Evolutionary conservation across 441 rosid species (phyloP).

Genomic region (Jatropha podagrica): DNA sequence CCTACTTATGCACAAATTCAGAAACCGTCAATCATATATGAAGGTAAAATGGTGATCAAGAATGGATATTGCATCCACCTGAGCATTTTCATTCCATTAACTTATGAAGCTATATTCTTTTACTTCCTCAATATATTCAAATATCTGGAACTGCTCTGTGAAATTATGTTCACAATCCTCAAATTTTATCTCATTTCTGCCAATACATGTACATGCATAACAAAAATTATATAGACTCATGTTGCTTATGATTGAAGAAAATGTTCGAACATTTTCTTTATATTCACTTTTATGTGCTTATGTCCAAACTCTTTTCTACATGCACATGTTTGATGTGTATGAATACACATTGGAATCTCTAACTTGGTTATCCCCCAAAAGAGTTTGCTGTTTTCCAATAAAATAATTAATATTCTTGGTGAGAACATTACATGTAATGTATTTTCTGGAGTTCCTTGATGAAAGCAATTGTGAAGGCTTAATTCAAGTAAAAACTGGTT

Average conservation of each 20-base stretch:
- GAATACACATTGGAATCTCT: too few species aligned
- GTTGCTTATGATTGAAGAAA: not conserved
- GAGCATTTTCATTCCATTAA: not conserved
- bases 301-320: not conserved
- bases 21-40: not conserved
- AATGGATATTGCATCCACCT: not conserved
- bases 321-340: too few species aligned
- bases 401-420: not conserved
- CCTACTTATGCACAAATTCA: not conserved
- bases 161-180: not conserved
- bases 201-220: not conserved
- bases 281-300: not conserved
- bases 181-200: conserved; percentile 1
- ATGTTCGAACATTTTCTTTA: not conserved
- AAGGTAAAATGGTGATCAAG: not conserved
- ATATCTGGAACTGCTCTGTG: not conserved
- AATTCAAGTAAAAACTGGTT: not conserved
- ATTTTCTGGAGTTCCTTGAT: not conserved
- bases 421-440: not conserved
- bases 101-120: conserved; percentile 5
- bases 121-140: not conserved
- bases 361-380: too few species aligned
- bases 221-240: not conserved
- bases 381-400: not conserved
- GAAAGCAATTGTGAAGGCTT: not conserved